Conservation (phyloP, 2,329 filamentous ascomycete genomes). For the Colletotrichum sp. region DNA sequence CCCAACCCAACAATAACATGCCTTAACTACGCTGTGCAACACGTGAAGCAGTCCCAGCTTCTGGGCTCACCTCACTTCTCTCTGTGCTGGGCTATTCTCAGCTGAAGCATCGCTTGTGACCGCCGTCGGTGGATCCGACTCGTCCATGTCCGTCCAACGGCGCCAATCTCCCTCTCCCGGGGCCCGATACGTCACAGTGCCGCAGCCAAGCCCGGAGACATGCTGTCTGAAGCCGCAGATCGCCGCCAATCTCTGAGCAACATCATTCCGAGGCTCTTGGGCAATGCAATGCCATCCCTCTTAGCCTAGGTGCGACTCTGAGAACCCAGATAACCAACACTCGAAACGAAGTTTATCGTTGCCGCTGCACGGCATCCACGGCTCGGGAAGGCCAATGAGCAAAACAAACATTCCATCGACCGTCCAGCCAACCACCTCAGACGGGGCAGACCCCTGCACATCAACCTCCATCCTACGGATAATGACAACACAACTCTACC, state of each 20-base stretch:
- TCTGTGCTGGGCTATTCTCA: neutral
- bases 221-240: conserved; percentile 2
- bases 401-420: conserved; percentile 6
- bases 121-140: neutral
- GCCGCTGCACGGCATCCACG: neutral
- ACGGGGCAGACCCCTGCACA: neutral
- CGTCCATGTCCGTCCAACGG: neutral
- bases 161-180: neutral
- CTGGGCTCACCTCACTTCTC: neutral
- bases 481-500: neutral
- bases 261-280: neutral
- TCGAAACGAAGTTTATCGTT: neutral
- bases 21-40: neutral
- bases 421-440: neutral
- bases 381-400: neutral
- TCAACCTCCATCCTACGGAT: neutral
- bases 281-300: neutral
- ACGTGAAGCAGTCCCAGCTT: conserved; percentile 9
- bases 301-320: neutral
- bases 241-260: neutral
- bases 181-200: conserved; percentile 2
- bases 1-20: neutral
- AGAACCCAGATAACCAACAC: neutral
- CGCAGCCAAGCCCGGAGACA: neutral
- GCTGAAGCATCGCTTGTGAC: neutral